Conservation (phyloP, 306 rosid genomes). For the Acacia crassicarpa region DNA sequence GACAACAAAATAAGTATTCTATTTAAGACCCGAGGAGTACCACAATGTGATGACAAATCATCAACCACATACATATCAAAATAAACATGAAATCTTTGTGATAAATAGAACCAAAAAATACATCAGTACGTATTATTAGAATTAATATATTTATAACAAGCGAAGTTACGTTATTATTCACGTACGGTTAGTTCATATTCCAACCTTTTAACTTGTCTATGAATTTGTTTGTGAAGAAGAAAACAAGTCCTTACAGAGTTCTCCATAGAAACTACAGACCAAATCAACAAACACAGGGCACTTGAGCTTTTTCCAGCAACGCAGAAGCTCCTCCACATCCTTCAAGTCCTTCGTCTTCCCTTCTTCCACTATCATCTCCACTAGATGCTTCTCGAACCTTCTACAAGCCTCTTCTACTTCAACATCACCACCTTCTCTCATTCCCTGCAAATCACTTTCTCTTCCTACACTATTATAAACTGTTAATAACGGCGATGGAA, state of each 20-base stretch:
- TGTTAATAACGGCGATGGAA: conserved; percentile 46
- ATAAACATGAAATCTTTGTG: too few species aligned
- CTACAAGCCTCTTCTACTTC: conserved; percentile 82
- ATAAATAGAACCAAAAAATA: too few species aligned
- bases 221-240: conserved; percentile 41
- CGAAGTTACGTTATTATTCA: too few species aligned
- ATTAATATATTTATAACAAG: too few species aligned
- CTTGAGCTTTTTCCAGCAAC: conserved; percentile 81
- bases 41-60: too few species aligned
- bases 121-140: too few species aligned
- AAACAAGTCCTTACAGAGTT: conserved; percentile 88
- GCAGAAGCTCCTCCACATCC: conserved; percentile 86
- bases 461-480: conserved; percentile 12
- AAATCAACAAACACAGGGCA: conserved; percentile 74
- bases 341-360: conserved; percentile 71
- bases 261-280: conserved; percentile 84
- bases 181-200: too few species aligned
- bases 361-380: conserved; percentile 90
- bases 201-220: neutral
- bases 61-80: too few species aligned
- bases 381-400: conserved; percentile 87
- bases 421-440: conserved; percentile 19
- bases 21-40: too few species aligned
- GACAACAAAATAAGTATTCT: too few species aligned
- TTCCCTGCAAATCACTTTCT: conserved; percentile 2